Evolutionary conservation across 805 yeast species (phyloP).

Genomic region (Lachancea mirantina): DNA sequence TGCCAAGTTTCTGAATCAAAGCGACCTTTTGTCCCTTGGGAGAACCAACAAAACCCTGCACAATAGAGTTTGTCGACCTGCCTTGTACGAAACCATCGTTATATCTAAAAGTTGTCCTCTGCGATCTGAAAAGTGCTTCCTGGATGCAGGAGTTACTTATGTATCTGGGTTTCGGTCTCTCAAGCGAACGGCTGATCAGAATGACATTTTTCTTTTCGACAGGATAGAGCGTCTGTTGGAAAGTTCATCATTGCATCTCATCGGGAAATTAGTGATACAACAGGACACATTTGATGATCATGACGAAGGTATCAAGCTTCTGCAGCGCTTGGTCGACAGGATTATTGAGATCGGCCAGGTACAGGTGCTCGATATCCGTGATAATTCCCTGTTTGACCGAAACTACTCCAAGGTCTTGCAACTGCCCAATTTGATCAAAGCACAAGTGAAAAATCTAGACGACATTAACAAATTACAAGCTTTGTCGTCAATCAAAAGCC

Average conservation of each 20-base stretch:
- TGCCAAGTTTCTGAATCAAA: slow-evolving; percentile 33
- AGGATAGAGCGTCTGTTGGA: slow-evolving; percentile 38
- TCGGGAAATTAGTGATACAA: slow-evolving; percentile 33
- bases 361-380: slow-evolving; percentile 17
- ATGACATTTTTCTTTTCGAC: slow-evolving; percentile 32
- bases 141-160: slow-evolving; percentile 34
- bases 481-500: slow-evolving; percentile 10
- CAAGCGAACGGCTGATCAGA: slow-evolving; percentile 31
- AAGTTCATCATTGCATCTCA: slow-evolving; percentile 27
- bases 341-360: slow-evolving; percentile 21
- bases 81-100: slow-evolving; percentile 34
- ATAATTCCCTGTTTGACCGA: slow-evolving; percentile 13
- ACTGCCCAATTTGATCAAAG: slow-evolving; percentile 10
- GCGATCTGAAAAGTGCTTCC: slow-evolving; percentile 23
- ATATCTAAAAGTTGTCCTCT: slow-evolving; percentile 33
- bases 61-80: slow-evolving; percentile 26
- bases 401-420: slow-evolving; percentile 10
- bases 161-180: slow-evolving; percentile 34
- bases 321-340: slow-evolving; percentile 15
- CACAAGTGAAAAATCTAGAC: slow-evolving; percentile 11
- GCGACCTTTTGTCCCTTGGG: slow-evolving; percentile 31
- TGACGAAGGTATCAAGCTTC: slow-evolving; percentile 14
- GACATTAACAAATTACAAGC: slow-evolving; percentile 9
- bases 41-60: slow-evolving; percentile 27
- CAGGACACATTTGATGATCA: slow-evolving; percentile 26